Evolutionary conservation across 495 filamentous ascomycete genomes (phyloP).

Genomic region (Zalerion maritima): DNA sequence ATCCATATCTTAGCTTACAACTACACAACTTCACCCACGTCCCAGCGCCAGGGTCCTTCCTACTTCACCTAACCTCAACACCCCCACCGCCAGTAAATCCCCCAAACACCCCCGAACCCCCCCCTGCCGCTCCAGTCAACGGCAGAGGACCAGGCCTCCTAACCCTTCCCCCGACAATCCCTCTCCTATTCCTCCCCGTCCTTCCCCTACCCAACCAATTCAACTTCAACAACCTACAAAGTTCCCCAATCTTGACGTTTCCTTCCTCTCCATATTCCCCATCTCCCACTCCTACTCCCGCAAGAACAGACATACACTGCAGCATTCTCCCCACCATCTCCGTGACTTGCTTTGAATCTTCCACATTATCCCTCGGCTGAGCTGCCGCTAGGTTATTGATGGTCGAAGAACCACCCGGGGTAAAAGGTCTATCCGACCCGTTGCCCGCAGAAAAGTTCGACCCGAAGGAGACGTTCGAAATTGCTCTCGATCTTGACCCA

Average conservation of each 20-base stretch:
- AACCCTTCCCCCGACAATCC: conserved; percentile 52
- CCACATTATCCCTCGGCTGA: conserved; percentile 32
- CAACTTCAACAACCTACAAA: conserved; percentile 75
- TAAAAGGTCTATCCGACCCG: too few species aligned
- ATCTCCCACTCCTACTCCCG: conserved; percentile 40
- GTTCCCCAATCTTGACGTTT: conserved; percentile 66
- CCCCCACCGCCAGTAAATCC: too few species aligned
- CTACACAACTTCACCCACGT: too few species aligned
- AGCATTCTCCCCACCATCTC: conserved; percentile 93
- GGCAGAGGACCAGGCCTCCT: too few species aligned
- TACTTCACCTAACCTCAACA: too few species aligned
- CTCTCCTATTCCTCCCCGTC: conserved; percentile 76
- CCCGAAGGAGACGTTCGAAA: conserved; percentile 72
- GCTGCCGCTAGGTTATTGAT: conserved; percentile 9
- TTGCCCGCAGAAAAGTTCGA: too few species aligned
- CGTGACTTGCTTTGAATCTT: conserved; percentile 73
- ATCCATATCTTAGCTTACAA: too few species aligned
- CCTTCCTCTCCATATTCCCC: conserved; percentile 47
- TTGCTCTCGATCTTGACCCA: conserved; percentile 52
- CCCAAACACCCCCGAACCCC: too few species aligned
- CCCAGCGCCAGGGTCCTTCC: too few species aligned
- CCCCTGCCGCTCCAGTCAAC: too few species aligned
- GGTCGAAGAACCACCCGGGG: conserved; percentile 9
- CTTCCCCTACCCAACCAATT: conserved; percentile 91
- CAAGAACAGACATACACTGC: conserved; percentile 85